Percentiles rank a stretch among this genome's conserved stretches.
phyloP scores from a whole-genome alignment of 495 filamentous ascomycete species.

The Melanomma pulvis-pyrius region DNA sequence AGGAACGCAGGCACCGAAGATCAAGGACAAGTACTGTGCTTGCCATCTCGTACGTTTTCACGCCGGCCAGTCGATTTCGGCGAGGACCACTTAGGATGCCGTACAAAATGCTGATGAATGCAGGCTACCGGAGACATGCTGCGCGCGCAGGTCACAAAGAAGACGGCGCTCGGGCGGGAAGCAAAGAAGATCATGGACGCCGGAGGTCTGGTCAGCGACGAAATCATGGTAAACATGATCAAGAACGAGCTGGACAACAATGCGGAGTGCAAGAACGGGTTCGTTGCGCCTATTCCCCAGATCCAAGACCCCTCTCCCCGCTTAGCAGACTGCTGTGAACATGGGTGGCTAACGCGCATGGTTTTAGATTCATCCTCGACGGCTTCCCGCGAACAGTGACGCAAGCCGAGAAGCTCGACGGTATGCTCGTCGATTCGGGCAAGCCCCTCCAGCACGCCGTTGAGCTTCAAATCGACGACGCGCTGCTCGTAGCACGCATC shows the following conservation, averaged over 20 bases:
- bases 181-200: conserved; percentile 99
- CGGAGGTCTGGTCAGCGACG: conserved; percentile 95
- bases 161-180: conserved; percentile 90
- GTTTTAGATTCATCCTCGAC: conserved; percentile 92
- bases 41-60: conserved; percentile 83
- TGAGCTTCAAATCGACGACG: conserved; percentile 95
- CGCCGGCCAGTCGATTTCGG: background rate
- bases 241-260: conserved; percentile 94
- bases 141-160: conserved; percentile 96
- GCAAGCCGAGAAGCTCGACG: conserved; percentile 91
- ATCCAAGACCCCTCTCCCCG: background rate
- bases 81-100: background rate
- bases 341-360: background rate
- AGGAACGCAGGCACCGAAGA: conserved; percentile 96
- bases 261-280: conserved; percentile 94
- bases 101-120: conserved; percentile 22
- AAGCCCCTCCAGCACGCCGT: conserved; percentile 89
- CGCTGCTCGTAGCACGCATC: conserved; percentile 90
- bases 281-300: conserved; percentile 39
- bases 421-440: conserved; percentile 74
- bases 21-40: conserved; percentile 95
- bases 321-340: background rate
- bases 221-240: conserved; percentile 99
- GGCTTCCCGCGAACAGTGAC: conserved; percentile 96
- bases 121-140: conserved; percentile 99